Evolutionary conservation across 768 basidiomycete species (phyloP), one percentile per base, ranked within the genome.

Genomic region (Tephrocybe sp.): DNA sequence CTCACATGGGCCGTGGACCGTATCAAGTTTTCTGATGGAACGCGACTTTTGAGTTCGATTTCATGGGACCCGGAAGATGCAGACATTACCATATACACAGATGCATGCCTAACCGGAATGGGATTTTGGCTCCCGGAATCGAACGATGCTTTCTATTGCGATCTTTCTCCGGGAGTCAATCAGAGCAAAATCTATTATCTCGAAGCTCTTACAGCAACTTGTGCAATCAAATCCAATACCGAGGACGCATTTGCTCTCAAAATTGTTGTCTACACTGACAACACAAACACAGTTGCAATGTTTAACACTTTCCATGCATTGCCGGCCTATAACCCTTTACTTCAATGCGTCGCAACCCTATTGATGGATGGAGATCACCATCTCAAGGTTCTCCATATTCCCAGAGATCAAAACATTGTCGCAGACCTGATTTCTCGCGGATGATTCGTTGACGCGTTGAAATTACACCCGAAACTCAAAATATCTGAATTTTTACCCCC

Each of bases 231-330:
- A 3, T 25, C 16, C 21, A 15, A 36, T 16, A 70, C n/a, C n/a
- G n/a, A n/a, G n/a, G n/a, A n/a, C n/a, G n/a, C n/a, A n/a, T n/a
- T n/a, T n/a, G n/a, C n/a, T n/a, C n/a, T n/a, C n/a, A n/a, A n/a
- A n/a, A n/a, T n/a, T n/a, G n/a, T n/a, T n/a, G n/a, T n/a, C n/a
- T n/a, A n/a, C n/a, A n/a, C n/a, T n/a, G n/a, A n/a, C n/a, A n/a
- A n/a, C n/a, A n/a, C n/a, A n/a, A n/a, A 70, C 54, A 64, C 67
- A 0, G 65, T 73, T 1, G 39, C 56, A 1, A 61, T 74, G 4
- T 75, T 74, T 41, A 60, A 57, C 41, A 49, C 63, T 1, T 49
- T 69, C 0, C 31, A 42, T 2, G 53, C 58, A 2, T n/a, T 11
- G 0, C 58, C 62, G 0, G 4, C 5, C 0, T 66, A 61, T 56